phyloP scores from a whole-genome alignment of 164 flowering plant species.

The Sextonia rubra region DNA sequence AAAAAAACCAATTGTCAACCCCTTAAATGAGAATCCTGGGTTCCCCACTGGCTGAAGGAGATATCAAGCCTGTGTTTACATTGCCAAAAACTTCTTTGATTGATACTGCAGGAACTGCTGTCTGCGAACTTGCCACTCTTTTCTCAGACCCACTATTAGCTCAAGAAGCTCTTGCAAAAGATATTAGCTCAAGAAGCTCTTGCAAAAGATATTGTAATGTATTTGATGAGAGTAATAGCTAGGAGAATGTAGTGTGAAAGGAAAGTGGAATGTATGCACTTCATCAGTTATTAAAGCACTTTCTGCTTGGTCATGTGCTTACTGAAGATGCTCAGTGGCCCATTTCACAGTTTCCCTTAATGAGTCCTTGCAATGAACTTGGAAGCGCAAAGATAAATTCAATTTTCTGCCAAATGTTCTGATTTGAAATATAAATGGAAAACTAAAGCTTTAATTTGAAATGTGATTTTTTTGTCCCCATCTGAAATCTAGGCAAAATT shows the following conservation, averaged over 20 bases:
- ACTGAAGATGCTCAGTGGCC: constrained; percentile 57
- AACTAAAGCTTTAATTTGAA: too few relatives aligned
- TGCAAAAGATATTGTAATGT: constrained; percentile 77
- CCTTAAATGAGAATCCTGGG: too few relatives aligned
- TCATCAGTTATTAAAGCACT: constrained; percentile 66
- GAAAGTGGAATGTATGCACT: constrained; percentile 79
- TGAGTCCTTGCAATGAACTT: constrained; percentile 53
- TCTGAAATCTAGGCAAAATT: too few relatives aligned
- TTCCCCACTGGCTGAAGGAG: constrained; percentile 78
- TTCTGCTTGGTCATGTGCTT: constrained; percentile 73
- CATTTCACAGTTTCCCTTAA: constrained; percentile 60
- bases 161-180: constrained; percentile 69
- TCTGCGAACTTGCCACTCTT: constrained; percentile 82
- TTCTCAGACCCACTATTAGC: constrained; percentile 75
- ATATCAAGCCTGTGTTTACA: constrained; percentile 69
- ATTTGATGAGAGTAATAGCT: constrained; percentile 71
- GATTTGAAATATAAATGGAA: too few relatives aligned
- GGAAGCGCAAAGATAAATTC: too few relatives aligned
- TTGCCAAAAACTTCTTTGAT: constrained; percentile 78
- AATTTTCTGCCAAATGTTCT: too few relatives aligned
- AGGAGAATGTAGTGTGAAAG: constrained; percentile 72
- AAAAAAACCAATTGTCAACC: too few relatives aligned
- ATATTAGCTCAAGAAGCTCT: too few relatives aligned
- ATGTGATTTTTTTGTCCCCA: too few relatives aligned
- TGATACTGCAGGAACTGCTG: constrained; percentile 84